Evolutionary conservation across 176 grass and related monocot species (phyloP).

Genomic region (Triticum turgidum): DNA sequence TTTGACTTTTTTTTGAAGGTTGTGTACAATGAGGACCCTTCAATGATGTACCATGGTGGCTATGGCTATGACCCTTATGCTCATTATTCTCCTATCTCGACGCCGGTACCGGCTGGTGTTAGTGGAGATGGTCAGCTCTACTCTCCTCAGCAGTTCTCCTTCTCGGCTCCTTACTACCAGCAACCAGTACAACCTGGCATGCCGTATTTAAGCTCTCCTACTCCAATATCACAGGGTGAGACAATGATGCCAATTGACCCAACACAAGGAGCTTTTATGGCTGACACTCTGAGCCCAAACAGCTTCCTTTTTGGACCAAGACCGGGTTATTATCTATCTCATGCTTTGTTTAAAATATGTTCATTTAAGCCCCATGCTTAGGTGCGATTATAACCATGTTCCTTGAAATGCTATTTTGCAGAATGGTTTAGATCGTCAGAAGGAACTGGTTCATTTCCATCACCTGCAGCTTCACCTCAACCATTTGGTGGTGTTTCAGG

Average conservation of each 20-base stretch:
- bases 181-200: constrained; percentile 74
- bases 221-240: constrained; percentile 73
- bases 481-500: constrained; percentile 48
- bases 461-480: constrained; percentile 75
- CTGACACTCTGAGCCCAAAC: constrained; percentile 64
- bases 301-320: constrained; percentile 73
- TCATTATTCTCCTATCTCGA: constrained; percentile 84
- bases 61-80: constrained; percentile 97
- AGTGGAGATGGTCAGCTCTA: constrained; percentile 92
- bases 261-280: constrained; percentile 61
- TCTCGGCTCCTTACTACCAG: constrained; percentile 92
- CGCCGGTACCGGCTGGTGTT: constrained; percentile 72
- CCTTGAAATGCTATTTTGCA: constrained; percentile 43
- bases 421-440: constrained; percentile 88
- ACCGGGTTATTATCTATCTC: constrained; percentile 66
- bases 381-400: constrained; percentile 27
- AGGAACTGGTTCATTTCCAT: constrained; percentile 66
- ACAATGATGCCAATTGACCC: constrained; percentile 69
- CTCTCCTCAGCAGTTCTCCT: constrained; percentile 91
- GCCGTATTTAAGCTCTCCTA: constrained; percentile 72
- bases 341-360: constrained; percentile 28
- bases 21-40: constrained; percentile 84
- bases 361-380: background rate
- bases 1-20: constrained; percentile 49
- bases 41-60: constrained; percentile 82